These are phyloP conservation scores for Polytolypa hystricis DNA, from an alignment of 2,329 filamentous ascomycete genomes.

Conservation along the genomic window DNA sequence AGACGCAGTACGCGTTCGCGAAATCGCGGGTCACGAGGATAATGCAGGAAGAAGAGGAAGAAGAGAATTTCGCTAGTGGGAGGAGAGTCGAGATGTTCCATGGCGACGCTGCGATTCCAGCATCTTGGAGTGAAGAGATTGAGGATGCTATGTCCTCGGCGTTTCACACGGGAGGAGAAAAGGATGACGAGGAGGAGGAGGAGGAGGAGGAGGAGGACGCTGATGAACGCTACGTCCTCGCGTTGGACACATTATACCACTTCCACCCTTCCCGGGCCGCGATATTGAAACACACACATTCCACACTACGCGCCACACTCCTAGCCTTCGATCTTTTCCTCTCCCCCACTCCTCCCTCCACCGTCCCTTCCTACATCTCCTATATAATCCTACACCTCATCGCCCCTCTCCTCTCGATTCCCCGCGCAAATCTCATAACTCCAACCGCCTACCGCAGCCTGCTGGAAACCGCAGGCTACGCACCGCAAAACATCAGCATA, in stretches of 20 bases:
- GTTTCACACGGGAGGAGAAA: neutral
- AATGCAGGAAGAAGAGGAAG: neutral
- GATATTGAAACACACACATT: slow-evolving; percentile 34
- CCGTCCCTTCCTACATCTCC: slow-evolving; percentile 11
- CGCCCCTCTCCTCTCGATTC: slow-evolving; percentile 39
- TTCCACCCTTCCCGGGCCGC: slow-evolving; percentile 43
- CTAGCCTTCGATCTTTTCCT: slow-evolving; percentile 47
- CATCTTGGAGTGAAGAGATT: slow-evolving; percentile 8
- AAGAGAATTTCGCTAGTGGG: neutral
- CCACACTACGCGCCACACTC: slow-evolving; percentile 35
- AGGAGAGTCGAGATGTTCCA: slow-evolving; percentile 10
- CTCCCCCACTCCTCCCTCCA: slow-evolving; percentile 8
- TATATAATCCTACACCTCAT: slow-evolving; percentile 28
- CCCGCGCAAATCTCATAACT: slow-evolving; percentile 40
- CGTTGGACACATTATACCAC: slow-evolving; percentile 47
- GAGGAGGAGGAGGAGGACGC: slow-evolving; percentile 25
- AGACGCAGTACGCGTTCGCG: slow-evolving; percentile 33
- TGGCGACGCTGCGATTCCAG: neutral
- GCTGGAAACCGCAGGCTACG: slow-evolving; percentile 40
- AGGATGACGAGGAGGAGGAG: slow-evolving; percentile 16
- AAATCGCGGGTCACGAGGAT: slow-evolving; percentile 6
- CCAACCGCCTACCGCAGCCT: slow-evolving; percentile 35
- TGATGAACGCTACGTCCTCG: slow-evolving; percentile 30
- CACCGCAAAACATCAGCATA: slow-evolving; percentile 30
- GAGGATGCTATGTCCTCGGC: slow-evolving; percentile 1